Evolutionary conservation across 345 rosid genomes (phyloP).

Genomic region (Odontarrhena argentea): DNA sequence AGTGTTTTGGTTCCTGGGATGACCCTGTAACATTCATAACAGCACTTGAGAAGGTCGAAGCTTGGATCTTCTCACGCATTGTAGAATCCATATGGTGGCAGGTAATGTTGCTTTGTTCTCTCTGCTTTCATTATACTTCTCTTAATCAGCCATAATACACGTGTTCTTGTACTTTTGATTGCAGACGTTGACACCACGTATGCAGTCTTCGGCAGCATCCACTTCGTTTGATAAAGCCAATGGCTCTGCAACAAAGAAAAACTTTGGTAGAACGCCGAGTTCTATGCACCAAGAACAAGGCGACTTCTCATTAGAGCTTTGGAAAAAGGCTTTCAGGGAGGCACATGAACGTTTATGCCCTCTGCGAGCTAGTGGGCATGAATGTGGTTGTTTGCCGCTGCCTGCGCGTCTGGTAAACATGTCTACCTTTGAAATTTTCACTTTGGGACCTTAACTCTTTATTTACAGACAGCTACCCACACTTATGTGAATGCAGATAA

Average conservation of each 20-base stretch:
- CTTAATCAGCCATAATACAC: neutral
- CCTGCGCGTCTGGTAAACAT: slow-evolving; percentile 72
- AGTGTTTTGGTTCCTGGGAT: slow-evolving; percentile 56
- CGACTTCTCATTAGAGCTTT: slow-evolving; percentile 70
- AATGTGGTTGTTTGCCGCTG: slow-evolving; percentile 82
- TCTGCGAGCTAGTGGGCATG: slow-evolving; percentile 84
- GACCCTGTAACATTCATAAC: slow-evolving; percentile 56
- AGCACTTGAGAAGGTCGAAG: slow-evolving; percentile 85
- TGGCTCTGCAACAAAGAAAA: slow-evolving; percentile 54
- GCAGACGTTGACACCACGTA: slow-evolving; percentile 92
- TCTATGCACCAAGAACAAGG: slow-evolving; percentile 59
- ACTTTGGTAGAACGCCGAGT: slow-evolving; percentile 45
- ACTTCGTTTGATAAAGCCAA: slow-evolving; percentile 43
- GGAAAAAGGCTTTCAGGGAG: slow-evolving; percentile 91
- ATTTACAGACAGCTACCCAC: neutral
- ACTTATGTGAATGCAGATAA: slow-evolving; percentile 51
- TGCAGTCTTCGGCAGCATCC: slow-evolving; percentile 66
- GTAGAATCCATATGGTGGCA: slow-evolving; percentile 99
- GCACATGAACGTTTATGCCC: slow-evolving; percentile 96
- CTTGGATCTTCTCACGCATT: slow-evolving; percentile 87
- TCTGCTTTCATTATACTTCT: neutral
- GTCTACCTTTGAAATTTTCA: slow-evolving; percentile 2
- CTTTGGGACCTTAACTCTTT: slow-evolving; percentile 1
- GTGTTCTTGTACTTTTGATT: slow-evolving; percentile 33
- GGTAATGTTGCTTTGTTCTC: slow-evolving; percentile 45